Base-by-base conservation (phyloP, 768 basidiomycete genomes). In the Hypholoma sublateritium region DNA sequence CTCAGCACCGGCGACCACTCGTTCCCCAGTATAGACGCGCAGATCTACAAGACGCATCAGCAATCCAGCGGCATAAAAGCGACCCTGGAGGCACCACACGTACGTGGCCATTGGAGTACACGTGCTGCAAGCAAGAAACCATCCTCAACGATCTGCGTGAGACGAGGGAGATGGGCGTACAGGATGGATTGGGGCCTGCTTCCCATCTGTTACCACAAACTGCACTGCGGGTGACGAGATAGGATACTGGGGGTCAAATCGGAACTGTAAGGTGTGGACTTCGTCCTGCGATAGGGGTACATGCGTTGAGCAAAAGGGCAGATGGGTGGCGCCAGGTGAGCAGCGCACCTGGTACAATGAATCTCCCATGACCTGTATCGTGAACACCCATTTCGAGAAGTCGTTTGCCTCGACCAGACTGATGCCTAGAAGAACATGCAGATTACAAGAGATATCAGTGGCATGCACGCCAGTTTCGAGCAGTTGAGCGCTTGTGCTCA, bases 1-100 rank as follows among this genome's bases (percentile, higher is more conserved):
- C 88, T 91, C 60, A 93, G 72, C n/a, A 93, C 91, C 0, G 91
- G 93, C 9, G 89, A 91, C 92, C 92, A 94, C 61, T 93, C 93
- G 63, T 82, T 88, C 24, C 91, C 93, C 7, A 95, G 83, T 55
- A 95, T 93, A 13, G 90, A 93, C 8, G 90, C 91, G 66, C 93
- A 95, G 62, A 95, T 94, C 88, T 94, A 57, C 21, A 16, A 39
- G 24, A 49, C 42, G 39, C 35, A 16, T 47, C 25, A 45, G 50
- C 8, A 19, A 17, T 42, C 37, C n/a, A 25, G 16, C 21, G 17
- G 19, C 19, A 34, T 17, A 46, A 12, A 32, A 11, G 46, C 17
- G 36, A 25, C 17, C 12, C 46, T 12, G 24, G 8, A 37, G 50
- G 51, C 22, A 57, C 12, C 21, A 34, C 24, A 61, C 83, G 60